Base-by-base conservation (phyloP, 805 yeast species). In the Yamadazyma scolyti region DNA sequence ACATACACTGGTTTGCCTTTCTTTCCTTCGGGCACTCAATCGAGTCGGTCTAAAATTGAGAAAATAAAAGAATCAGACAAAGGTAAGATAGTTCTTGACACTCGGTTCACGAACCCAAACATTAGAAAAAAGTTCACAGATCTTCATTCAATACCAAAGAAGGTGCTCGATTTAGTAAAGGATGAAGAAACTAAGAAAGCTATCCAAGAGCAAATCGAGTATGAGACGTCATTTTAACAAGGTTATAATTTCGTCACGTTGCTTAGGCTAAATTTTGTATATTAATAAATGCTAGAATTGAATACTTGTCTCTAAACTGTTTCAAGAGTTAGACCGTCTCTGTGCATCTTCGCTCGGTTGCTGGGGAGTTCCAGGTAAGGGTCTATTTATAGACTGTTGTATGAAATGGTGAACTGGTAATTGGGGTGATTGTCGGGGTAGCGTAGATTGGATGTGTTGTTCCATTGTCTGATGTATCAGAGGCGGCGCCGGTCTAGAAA, bases 1-100 rank as follows among this genome's bases (percentile, higher is more conserved):
- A 75, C 82, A 1, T 90, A 88, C 54, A 83, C 96, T 0, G 94
- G 94, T n/a, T 68, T 82, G 19, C 65, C 71, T 21, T 86, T 87
- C 52, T 76, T 75, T 20, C 96, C 97, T 3, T 52, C 47, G 13
- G 62, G 67, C 4, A 81, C 95, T 6, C 98, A 93, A 58, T 86
- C 97, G 1, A 63, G 73, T 5, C 47, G 48, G 26, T 60, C 67
- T 5, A 43, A 50, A 18, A 26, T 59, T 6, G 40, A 33, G 17
- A 63, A 57, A 28, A 33, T 57, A 2, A 53, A 50, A 1, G 51
- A 44, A 6, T 34, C 52, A 9, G 41, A 43, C 4, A 33, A 33
- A 9, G 50, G 56, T 16, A 55, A 64, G 26, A 48, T 80, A 5
- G 47, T 58, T 21, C 66, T 69, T 42, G 78, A 74, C 35, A 71